phyloP scores from a whole-genome alignment of 2,329 filamentous ascomycete genomes.

The Pseudogymnoascus sp. region DNA sequence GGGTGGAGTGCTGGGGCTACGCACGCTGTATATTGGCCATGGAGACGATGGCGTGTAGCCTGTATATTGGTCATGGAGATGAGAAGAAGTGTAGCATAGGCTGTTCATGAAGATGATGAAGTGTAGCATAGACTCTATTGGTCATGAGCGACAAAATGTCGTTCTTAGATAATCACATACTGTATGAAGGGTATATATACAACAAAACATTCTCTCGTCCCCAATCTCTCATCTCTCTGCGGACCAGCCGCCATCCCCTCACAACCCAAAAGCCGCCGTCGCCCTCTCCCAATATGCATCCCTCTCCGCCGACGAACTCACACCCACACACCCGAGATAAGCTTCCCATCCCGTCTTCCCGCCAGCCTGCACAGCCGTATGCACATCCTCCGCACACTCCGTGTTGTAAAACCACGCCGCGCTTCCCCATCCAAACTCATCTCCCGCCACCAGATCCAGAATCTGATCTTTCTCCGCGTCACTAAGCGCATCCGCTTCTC shows the following conservation, averaged over 20 bases:
- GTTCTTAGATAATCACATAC: neutral
- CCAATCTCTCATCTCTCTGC: neutral
- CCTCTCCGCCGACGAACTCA: constrained; percentile 37
- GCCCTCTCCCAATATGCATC: constrained; percentile 43
- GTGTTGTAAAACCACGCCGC: constrained; percentile 54
- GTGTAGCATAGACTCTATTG: neutral
- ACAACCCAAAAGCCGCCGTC: constrained; percentile 30
- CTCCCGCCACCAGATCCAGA: constrained; percentile 41
- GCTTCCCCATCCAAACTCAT: constrained; percentile 46
- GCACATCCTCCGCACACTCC: constrained; percentile 41
- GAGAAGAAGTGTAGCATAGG: neutral
- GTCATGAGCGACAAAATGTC: neutral
- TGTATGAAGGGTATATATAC: neutral
- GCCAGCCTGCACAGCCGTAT: constrained; percentile 33
- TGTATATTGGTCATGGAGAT: neutral
- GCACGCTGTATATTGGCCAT: neutral
- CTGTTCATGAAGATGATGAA: neutral
- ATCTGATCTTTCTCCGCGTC: constrained; percentile 35
- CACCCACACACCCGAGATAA: constrained; percentile 49
- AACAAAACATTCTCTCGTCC: neutral
- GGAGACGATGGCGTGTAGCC: neutral
- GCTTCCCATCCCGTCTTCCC: constrained; percentile 40
- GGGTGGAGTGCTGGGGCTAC: too few species aligned
- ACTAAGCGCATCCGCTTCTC: constrained; percentile 20
- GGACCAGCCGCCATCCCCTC: neutral